Evolutionary conservation across 2,329 filamentous ascomycete species (phyloP).

Genomic region (Cytospora leucostoma): DNA sequence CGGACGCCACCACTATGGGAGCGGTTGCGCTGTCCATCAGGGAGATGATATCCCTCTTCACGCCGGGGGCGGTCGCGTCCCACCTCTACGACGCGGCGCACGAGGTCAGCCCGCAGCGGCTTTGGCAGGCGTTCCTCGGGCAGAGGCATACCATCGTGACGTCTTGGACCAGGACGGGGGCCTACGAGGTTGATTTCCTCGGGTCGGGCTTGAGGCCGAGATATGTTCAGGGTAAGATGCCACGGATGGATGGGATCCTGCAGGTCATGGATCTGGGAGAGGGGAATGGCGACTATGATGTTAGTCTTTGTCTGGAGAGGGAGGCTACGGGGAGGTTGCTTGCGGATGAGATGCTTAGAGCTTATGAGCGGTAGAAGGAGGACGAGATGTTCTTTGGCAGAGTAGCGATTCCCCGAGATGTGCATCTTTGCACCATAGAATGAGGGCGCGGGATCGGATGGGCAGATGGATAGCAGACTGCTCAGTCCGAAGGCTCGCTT

Average conservation of each 20-base stretch:
- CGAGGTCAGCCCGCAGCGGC: constrained; percentile 47
- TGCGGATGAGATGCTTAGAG: constrained; percentile 28
- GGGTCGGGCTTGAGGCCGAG: constrained; percentile 31
- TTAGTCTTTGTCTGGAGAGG: constrained; percentile 38
- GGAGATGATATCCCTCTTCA: constrained; percentile 40
- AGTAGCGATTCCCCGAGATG: not conserved
- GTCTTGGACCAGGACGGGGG: constrained; percentile 43
- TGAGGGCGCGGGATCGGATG: no score
- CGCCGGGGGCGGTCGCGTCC: constrained; percentile 40
- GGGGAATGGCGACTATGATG: constrained; percentile 38
- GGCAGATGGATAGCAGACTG: not conserved
- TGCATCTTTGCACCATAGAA: not conserved
- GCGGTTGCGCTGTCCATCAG: constrained; percentile 39
- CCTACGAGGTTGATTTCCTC: constrained; percentile 46
- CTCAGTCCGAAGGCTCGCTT: not conserved
- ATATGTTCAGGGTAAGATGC: constrained; percentile 47
- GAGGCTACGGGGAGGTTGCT: constrained; percentile 35
- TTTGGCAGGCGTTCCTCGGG: constrained; percentile 51
- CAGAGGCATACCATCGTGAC: constrained; percentile 45
- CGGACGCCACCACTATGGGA: constrained; percentile 22
- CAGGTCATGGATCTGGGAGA: constrained; percentile 42
- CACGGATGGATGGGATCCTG: constrained; percentile 44
- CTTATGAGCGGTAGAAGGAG: constrained; percentile 1
- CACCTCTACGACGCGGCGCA: constrained; percentile 46
- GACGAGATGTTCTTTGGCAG: not conserved